phyloP scores from a whole-genome alignment of 2,329 filamentous ascomycete species.

The Phialocephala subalpina region DNA sequence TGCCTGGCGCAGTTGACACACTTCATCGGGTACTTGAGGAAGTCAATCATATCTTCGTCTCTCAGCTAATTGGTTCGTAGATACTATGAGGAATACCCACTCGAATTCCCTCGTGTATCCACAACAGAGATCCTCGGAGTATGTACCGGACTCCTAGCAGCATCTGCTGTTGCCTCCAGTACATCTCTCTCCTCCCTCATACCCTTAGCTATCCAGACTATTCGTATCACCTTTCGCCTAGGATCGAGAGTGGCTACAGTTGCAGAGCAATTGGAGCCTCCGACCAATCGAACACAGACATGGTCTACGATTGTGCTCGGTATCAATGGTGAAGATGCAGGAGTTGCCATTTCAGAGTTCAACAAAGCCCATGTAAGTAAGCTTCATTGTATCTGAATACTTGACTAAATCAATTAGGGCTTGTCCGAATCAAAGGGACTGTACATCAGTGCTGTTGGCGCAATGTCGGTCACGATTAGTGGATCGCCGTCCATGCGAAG shows the following conservation, averaged over 20 bases:
- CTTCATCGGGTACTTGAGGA: constrained; percentile 67
- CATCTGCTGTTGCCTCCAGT: constrained; percentile 43
- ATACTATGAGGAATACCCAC: constrained; percentile 28
- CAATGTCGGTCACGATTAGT: constrained; percentile 33
- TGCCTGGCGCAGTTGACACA: constrained; percentile 71
- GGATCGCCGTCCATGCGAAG: constrained; percentile 30
- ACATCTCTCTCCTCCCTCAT: constrained; percentile 41
- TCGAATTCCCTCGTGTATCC: constrained; percentile 20
- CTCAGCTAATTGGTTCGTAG: not conserved
- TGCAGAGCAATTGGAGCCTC: constrained; percentile 39
- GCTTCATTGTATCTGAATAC: not conserved
- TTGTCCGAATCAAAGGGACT: constrained; percentile 28
- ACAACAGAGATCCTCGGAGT: constrained; percentile 45
- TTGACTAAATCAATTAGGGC: constrained; percentile 18
- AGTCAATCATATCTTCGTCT: not conserved
- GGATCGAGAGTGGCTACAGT: constrained; percentile 37
- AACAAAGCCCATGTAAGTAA: constrained; percentile 23
- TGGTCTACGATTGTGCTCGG: constrained; percentile 36
- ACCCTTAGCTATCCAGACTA: constrained; percentile 42
- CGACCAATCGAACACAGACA: constrained; percentile 22
- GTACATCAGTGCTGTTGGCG: constrained; percentile 33
- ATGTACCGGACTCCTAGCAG: constrained; percentile 45
- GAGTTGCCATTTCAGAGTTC: constrained; percentile 31
- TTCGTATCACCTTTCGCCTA: constrained; percentile 43
- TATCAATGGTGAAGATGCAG: constrained; percentile 28